Base-by-base conservation (phyloP, 2,329 filamentous ascomycete species). In the Gaeumannomyces tritici region DNA sequence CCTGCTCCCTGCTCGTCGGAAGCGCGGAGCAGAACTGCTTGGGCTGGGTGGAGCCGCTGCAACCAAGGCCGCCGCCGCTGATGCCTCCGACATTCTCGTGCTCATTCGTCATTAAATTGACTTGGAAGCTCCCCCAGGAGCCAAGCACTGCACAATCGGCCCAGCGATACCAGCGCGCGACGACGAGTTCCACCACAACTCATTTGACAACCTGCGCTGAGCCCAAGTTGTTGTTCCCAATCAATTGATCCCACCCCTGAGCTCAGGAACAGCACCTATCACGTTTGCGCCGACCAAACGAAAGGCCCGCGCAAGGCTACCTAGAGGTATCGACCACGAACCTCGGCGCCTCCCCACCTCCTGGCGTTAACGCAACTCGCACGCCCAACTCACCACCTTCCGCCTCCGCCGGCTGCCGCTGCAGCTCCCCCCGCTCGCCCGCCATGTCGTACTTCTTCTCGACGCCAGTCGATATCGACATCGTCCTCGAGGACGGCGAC, bases 381-480 rank as follows among this genome's bases (percentile, higher is more conserved):
- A n/a, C 12, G 27, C 54, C 55, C 26, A 28, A 5, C 9, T 21
- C 28, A 56, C 1, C 55, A 15, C 54, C 54, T 4, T 4, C 57
- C 57, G 5, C 18, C 33, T 21, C 58, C 58, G 33, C 11, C 24
- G 28, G 55, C 55, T 18, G 54, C 54, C 54, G 54, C 15, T 5
- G 35, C 35, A 42, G 35, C 35, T 29, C 56, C 15, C 57, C 56
- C 33, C 57, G 11, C 29, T 24, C 35, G 57, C 57, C 31, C 35
- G 54, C 18, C 35, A 97, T 98, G 95, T 96, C 95, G 69, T 96
- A 96, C 80, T 96, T 96, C 80, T 99, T 98, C 81, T 93, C 93
- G 69, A 97, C 93, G 64, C 95, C 95, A 62, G 90, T 99, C 77
- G 95, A 99, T 78, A 99, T 99, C 79, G 95, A 99, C 80, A 89